Evolutionary conservation across 129 eudicot species (phyloP).

Genomic region (Chrysanthemum makinoi): DNA sequence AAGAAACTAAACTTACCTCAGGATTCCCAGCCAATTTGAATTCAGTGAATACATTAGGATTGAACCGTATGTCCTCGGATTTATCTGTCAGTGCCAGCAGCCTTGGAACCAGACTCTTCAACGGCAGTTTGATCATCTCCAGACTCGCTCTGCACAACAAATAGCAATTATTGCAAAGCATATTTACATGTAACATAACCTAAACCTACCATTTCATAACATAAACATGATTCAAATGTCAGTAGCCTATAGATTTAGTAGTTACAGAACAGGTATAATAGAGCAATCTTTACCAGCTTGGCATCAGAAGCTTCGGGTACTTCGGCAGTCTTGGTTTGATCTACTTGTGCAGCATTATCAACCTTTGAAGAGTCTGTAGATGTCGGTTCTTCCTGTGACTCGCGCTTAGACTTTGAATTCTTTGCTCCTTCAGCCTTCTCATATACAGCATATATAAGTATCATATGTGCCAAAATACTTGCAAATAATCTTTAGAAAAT

Average conservation of each 20-base stretch:
- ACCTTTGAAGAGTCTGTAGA: constrained; percentile 41
- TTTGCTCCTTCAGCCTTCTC: constrained; percentile 69
- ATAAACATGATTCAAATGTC: background rate
- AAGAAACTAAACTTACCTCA: constrained; percentile 46
- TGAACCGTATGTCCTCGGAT: constrained; percentile 56
- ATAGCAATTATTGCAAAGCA: background rate
- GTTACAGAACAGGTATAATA: background rate
- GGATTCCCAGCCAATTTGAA: constrained; percentile 80
- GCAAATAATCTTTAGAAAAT: background rate
- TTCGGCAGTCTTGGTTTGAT: constrained; percentile 31
- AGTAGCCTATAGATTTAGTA: background rate
- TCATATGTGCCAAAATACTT: constrained; percentile 3
- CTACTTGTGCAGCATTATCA: constrained; percentile 38
- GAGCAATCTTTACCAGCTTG: constrained; percentile 32
- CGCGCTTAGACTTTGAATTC: constrained; percentile 38
- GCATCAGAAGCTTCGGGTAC: constrained; percentile 28
- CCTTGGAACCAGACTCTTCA: constrained; percentile 39
- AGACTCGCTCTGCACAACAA: constrained; percentile 37
- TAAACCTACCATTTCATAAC: background rate
- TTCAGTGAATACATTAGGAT: constrained; percentile 94
- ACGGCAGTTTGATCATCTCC: constrained; percentile 31
- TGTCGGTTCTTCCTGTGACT: constrained; percentile 35
- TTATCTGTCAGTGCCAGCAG: constrained; percentile 35
- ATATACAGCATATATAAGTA: constrained; percentile 23
- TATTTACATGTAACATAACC: too few species aligned